Evolutionary conservation across 2,329 filamentous ascomycete genomes (phyloP).

Genomic region (Curvularia eragrostidis): DNA sequence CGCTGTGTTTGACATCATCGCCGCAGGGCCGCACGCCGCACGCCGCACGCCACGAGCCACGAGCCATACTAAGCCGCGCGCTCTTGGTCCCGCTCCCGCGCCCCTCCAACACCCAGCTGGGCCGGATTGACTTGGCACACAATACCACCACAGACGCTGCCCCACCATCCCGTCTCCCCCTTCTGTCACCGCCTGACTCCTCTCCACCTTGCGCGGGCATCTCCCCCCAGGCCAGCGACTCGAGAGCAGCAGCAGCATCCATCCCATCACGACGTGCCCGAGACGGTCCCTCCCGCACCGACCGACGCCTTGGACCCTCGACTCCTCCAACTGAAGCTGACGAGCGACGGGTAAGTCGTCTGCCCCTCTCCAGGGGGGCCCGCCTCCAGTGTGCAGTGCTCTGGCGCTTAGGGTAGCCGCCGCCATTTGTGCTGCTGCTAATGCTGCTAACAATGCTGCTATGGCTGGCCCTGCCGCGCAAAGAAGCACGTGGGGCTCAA

Average conservation of each 20-base stretch:
- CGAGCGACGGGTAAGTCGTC: constrained; percentile 20
- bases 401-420: constrained; percentile 5
- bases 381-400: background rate
- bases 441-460: constrained; percentile 1
- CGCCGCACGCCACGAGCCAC: constrained; percentile 2
- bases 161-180: constrained; percentile 21
- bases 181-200: constrained; percentile 23
- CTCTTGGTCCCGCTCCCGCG: constrained; percentile 3
- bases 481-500: constrained; percentile 36
- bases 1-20: too few relatives aligned
- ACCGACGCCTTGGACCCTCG: background rate
- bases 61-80: too few relatives aligned
- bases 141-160: constrained; percentile 17
- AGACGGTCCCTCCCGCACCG: constrained; percentile 5
- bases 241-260: constrained; percentile 11
- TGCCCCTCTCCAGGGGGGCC: background rate
- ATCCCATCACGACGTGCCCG: constrained; percentile 1
- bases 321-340: background rate
- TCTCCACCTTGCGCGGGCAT: constrained; percentile 17
- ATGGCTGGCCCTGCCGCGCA: constrained; percentile 19
- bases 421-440: constrained; percentile 2
- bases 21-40: background rate
- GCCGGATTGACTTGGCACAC: constrained; percentile 16
- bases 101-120: background rate
- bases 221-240: constrained; percentile 2